These are phyloP conservation scores for Conticribra weissflogii DNA, from an alignment of 108 stramenopile species.

Conservation along the genomic window DNA sequence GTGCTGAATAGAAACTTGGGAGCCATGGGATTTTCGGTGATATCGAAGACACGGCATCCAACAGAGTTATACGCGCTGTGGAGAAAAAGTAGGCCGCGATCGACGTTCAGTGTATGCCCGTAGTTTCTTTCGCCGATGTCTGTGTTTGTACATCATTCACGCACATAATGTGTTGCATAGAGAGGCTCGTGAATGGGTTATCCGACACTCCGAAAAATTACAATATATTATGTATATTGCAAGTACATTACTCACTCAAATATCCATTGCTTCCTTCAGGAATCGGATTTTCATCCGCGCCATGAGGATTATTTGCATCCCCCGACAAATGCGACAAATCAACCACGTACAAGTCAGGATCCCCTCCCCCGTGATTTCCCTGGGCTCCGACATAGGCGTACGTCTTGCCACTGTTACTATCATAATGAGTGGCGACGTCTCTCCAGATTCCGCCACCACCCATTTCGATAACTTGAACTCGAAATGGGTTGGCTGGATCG, in stretches of 20 bases:
- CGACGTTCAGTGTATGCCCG: slow-evolving; percentile 23
- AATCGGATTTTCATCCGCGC: slow-evolving; percentile 22
- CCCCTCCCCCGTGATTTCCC: slow-evolving; percentile 21
- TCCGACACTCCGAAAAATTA: no score
- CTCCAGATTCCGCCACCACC: slow-evolving; percentile 27
- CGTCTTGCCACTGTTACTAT: slow-evolving; percentile 1
- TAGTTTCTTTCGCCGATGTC: neutral
- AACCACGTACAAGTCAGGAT: slow-evolving; percentile 23
- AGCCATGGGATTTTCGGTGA: slow-evolving; percentile 9
- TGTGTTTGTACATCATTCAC: no score
- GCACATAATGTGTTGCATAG: no score
- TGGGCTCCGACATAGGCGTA: slow-evolving; percentile 40
- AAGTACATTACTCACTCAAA: no score
- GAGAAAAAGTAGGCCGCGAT: slow-evolving; percentile 24
- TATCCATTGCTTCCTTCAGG: no score
- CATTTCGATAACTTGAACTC: slow-evolving; percentile 33
- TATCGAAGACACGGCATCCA: slow-evolving; percentile 35
- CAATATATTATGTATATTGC: no score
- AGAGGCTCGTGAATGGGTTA: no score
- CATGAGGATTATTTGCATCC: slow-evolving; percentile 12
- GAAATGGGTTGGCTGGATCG: slow-evolving; percentile 9
- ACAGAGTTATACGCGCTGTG: slow-evolving; percentile 11
- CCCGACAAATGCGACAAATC: slow-evolving; percentile 29
- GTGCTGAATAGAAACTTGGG: slow-evolving; percentile 27
- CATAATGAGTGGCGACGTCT: slow-evolving; percentile 21